Percentiles rank a stretch among this genome's conserved stretches.
These are phyloP conservation scores for Trypanosomatidae sp. DNA, from an alignment of 208 protist species.

Conservation along the genomic window DNA sequence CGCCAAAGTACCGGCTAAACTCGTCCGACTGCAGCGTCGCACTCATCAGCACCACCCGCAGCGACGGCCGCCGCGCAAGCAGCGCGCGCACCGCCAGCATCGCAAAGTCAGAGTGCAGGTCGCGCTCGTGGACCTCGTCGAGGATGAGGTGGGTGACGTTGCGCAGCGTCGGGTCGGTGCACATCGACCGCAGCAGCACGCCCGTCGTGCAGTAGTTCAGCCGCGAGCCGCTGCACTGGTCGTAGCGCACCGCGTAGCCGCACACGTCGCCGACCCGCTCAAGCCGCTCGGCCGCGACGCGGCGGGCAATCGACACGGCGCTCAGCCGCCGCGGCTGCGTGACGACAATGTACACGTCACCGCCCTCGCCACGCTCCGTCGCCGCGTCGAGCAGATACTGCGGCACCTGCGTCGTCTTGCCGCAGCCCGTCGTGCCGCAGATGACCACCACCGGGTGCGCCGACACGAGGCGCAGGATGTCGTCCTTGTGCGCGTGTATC, in stretches of 20 bases:
- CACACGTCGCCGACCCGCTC: conserved; percentile 92
- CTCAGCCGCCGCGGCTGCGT: conserved; percentile 98
- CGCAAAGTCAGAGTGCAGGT: conserved; percentile 98
- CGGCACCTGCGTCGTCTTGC: conserved; percentile 95
- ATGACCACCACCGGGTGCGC: conserved; percentile 83
- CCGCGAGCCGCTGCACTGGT: conserved; percentile 81
- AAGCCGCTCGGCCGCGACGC: conserved; percentile 96
- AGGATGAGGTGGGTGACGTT: conserved; percentile 97
- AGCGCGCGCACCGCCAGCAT: conserved; percentile 95
- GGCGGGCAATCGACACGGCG: conserved; percentile 96
- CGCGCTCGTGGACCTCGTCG: conserved; percentile 99
- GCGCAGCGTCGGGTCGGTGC: conserved; percentile 63
- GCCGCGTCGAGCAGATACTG: conserved; percentile 90
- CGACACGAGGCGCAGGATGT: conserved; percentile 62
- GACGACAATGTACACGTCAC: conserved; percentile 71
- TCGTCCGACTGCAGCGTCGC: conserved; percentile 86
- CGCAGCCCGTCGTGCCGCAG: conserved; percentile 93
- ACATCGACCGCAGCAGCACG: conserved; percentile 95
- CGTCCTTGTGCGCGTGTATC: conserved; percentile 43
- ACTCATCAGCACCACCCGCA: conserved; percentile 97
- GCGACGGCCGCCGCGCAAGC: conserved; percentile 50
- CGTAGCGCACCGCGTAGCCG: conserved; percentile 98
- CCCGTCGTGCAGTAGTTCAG: conserved; percentile 99
- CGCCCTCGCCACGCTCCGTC: conserved; percentile 41
- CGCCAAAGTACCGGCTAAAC: conserved; percentile 76